These are phyloP conservation scores for Xylaria hypoxylon DNA, from an alignment of 2,329 filamentous ascomycete genomes.

Conservation along the genomic window DNA sequence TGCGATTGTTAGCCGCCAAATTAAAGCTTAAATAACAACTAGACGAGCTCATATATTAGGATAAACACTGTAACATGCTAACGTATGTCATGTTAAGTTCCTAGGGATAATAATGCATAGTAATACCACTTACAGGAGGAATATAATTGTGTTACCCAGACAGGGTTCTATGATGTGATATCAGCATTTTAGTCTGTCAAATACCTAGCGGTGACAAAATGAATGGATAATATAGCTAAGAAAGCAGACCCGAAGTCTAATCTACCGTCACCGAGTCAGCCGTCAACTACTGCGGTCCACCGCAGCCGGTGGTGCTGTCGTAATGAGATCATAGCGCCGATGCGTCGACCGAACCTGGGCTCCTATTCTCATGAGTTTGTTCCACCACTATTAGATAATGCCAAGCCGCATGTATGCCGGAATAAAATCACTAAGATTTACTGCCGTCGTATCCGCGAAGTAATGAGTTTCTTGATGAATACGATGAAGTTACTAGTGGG, in stretches of 20 bases:
- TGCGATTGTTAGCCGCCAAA: too few relatives aligned
- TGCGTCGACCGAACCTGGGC: background rate
- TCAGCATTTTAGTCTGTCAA: too few relatives aligned
- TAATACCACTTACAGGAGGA: too few relatives aligned
- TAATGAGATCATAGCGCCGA: constrained; percentile 18
- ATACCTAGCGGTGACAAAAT: too few relatives aligned
- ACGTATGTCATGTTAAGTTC: too few relatives aligned
- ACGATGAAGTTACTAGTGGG: constrained; percentile 1
- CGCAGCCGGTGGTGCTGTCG: constrained; percentile 10
- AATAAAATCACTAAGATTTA: constrained; percentile 12
- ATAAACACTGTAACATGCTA: too few relatives aligned
- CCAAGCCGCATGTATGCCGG: constrained; percentile 3
- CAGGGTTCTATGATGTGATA: too few relatives aligned
- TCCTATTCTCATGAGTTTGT: background rate
- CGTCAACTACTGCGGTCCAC: background rate
- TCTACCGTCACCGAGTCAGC: background rate
- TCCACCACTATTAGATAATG: constrained; percentile 3
- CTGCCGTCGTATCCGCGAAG: background rate
- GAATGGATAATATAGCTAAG: too few relatives aligned
- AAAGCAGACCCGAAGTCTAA: background rate
- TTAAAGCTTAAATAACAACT: too few relatives aligned
- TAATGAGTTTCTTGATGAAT: constrained; percentile 3
- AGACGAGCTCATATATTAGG: too few relatives aligned
- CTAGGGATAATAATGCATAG: too few relatives aligned
- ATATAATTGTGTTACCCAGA: too few relatives aligned